Conservation (phyloP, 768 basidiomycete species). For the Tricholomella constricta region DNA sequence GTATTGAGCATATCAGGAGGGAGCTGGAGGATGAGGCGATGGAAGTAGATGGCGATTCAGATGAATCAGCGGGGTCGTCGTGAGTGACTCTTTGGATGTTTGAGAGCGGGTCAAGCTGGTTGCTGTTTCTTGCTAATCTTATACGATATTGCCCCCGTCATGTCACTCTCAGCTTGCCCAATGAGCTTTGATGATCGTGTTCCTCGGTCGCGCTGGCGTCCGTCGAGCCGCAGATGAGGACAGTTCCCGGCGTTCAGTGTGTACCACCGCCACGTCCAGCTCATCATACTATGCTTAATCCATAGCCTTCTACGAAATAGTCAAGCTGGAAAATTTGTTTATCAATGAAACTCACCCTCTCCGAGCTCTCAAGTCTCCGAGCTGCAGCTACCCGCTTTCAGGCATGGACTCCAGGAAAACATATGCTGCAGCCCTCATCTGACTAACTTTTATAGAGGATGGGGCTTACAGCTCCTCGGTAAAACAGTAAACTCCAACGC, state of each 20-base stretch:
- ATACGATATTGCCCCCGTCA: too few relatives aligned
- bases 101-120: too few relatives aligned
- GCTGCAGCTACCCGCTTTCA: constrained; percentile 51
- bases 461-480: constrained; percentile 68
- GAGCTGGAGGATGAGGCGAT: constrained; percentile 53
- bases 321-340: constrained; percentile 5
- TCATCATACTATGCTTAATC: neutral
- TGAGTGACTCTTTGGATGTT: constrained; percentile 5
- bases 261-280: too few relatives aligned
- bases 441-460: constrained; percentile 45
- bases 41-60: constrained; percentile 40
- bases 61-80: constrained; percentile 29
- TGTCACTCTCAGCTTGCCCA: too few relatives aligned
- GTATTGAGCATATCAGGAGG: constrained; percentile 60
- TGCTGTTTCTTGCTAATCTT: too few relatives aligned
- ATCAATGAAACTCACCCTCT: constrained; percentile 45
- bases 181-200: too few relatives aligned
- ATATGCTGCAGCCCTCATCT: constrained; percentile 11
- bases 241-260: too few relatives aligned
- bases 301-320: constrained; percentile 2
- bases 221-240: too few relatives aligned
- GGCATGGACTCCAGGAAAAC: constrained; percentile 32
- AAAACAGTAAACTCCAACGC: constrained; percentile 67
- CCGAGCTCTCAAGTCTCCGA: constrained; percentile 50
- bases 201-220: too few relatives aligned